Evolutionary conservation across 2,329 filamentous ascomycete species (phyloP).

Genomic region (Fusarium foetens): DNA sequence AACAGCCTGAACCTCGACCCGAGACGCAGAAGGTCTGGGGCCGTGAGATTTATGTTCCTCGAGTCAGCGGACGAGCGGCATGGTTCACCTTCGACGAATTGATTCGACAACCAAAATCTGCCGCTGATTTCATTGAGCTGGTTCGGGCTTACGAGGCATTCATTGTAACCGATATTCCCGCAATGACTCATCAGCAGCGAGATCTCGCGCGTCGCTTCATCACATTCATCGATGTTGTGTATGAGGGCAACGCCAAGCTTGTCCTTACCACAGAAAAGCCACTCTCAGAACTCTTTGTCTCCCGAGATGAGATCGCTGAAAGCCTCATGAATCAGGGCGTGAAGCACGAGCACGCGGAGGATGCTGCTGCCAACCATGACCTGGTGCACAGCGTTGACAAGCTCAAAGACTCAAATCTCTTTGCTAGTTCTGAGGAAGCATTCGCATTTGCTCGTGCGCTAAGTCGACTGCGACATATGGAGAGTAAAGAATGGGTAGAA

Average conservation of each 20-base stretch:
- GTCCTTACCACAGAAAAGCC: slow-evolving; percentile 92
- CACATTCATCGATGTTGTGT: slow-evolving; percentile 96
- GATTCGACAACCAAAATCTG: slow-evolving; percentile 87
- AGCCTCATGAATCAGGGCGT: slow-evolving; percentile 61
- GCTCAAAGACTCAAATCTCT: slow-evolving; percentile 86
- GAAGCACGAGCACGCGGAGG: slow-evolving; percentile 57
- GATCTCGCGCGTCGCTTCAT: slow-evolving; percentile 95
- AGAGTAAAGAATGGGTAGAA: slow-evolving; percentile 94
- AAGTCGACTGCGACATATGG: slow-evolving; percentile 89
- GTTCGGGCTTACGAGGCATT: slow-evolving; percentile 92
- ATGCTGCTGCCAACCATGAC: slow-evolving; percentile 82
- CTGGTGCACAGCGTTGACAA: slow-evolving; percentile 84
- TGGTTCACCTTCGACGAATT: slow-evolving; percentile 94
- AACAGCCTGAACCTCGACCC: slow-evolving; percentile 77
- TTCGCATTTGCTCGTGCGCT: slow-evolving; percentile 95
- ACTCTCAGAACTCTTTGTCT: slow-evolving; percentile 86
- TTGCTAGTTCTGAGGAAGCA: slow-evolving; percentile 93
- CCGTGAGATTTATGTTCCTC: slow-evolving; percentile 85
- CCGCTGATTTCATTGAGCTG: slow-evolving; percentile 94
- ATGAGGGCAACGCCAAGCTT: slow-evolving; percentile 92
- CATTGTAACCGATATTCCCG: slow-evolving; percentile 88
- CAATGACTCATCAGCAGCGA: slow-evolving; percentile 86
- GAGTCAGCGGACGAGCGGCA: slow-evolving; percentile 86
- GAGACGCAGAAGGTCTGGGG: slow-evolving; percentile 92
- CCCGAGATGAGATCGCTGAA: slow-evolving; percentile 73